Evolutionary conservation across 345 rosid species (phyloP).

Genomic region (Microthlaspi erraticum): DNA sequence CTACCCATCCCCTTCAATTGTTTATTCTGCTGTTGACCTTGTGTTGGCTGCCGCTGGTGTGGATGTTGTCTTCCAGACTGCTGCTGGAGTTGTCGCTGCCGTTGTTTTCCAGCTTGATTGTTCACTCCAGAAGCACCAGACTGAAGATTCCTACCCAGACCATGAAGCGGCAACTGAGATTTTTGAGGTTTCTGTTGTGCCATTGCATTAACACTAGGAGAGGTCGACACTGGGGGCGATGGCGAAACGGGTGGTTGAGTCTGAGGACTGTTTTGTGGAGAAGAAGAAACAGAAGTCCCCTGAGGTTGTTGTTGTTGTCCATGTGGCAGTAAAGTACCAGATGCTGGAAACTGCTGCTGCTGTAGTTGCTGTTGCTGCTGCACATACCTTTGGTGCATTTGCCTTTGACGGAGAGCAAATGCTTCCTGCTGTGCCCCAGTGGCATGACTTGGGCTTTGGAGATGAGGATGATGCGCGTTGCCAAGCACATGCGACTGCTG

Average conservation of each 20-base stretch:
- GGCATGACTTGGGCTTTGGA: slow-evolving; percentile 69
- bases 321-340: slow-evolving; percentile 64
- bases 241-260: slow-evolving; percentile 63
- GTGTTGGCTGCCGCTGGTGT: slow-evolving; percentile 73
- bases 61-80: slow-evolving; percentile 90
- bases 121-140: slow-evolving; percentile 59
- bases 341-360: slow-evolving; percentile 67
- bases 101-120: slow-evolving; percentile 86
- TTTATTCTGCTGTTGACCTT: slow-evolving; percentile 74
- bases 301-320: slow-evolving; percentile 69
- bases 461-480: slow-evolving; percentile 69
- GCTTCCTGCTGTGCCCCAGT: slow-evolving; percentile 71
- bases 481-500: slow-evolving; percentile 67
- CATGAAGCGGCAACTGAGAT: slow-evolving; percentile 67
- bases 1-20: slow-evolving; percentile 79
- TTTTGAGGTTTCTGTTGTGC: slow-evolving; percentile 64
- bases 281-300: slow-evolving; percentile 71
- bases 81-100: slow-evolving; percentile 80
- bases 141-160: slow-evolving; percentile 62
- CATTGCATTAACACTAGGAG: slow-evolving; percentile 61
- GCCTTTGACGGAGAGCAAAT: slow-evolving; percentile 71
- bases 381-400: slow-evolving; percentile 72
- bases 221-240: slow-evolving; percentile 55
- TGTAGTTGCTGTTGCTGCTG: slow-evolving; percentile 77
- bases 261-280: slow-evolving; percentile 75